Conservation (phyloP, 2,329 filamentous ascomycete species). For the Pseudogymnoascus pannorum region DNA sequence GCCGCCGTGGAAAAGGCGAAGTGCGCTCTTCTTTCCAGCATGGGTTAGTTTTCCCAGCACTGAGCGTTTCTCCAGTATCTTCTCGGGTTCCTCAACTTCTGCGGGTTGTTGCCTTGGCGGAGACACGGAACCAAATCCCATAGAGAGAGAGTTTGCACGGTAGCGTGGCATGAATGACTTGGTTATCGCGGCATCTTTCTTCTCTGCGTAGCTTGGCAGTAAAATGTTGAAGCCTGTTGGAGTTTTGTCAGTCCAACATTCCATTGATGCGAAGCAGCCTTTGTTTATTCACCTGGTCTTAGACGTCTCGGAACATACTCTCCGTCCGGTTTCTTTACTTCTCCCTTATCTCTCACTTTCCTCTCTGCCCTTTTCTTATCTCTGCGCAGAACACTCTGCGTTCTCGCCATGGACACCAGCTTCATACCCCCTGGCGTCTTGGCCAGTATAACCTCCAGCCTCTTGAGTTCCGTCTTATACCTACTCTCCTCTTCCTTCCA, state of each 20-base stretch:
- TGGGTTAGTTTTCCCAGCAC: background rate
- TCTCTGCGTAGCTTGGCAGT: background rate
- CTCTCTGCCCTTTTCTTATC: background rate
- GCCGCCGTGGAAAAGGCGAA: background rate
- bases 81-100: background rate
- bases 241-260: background rate
- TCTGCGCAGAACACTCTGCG: constrained; percentile 25
- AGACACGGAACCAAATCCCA: background rate
- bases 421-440: constrained; percentile 26
- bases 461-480: constrained; percentile 27
- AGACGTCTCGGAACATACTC: constrained; percentile 1
- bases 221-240: constrained; percentile 1
- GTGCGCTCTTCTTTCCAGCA: background rate
- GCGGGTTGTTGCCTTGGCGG: background rate
- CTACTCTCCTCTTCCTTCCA: constrained; percentile 25
- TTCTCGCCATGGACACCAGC: constrained; percentile 23
- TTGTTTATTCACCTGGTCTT: background rate
- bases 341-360: background rate
- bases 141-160: background rate
- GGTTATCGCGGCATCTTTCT: background rate
- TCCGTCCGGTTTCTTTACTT: background rate
- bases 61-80: background rate
- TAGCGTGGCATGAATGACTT: background rate
- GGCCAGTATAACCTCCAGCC: constrained; percentile 26
- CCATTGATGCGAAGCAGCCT: background rate